Evolutionary conservation across 768 basidiomycete genomes (phyloP).

Genomic region (Tylopilus balloui): DNA sequence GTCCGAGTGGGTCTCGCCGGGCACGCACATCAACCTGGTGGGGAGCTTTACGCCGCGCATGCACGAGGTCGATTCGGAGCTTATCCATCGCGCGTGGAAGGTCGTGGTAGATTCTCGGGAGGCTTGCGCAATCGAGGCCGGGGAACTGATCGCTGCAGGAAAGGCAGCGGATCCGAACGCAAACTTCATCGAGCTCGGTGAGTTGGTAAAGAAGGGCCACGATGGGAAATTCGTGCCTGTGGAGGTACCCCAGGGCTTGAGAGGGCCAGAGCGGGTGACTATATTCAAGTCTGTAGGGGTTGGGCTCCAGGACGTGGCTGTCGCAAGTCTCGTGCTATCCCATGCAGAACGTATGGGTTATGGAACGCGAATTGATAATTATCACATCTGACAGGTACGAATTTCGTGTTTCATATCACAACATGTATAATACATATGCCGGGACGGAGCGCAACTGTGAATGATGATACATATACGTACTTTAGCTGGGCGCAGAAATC

Average conservation of each 20-base stretch:
- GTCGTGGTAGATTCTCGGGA: slow-evolving; percentile 72
- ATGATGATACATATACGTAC: background rate
- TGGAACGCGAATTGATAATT: slow-evolving; percentile 47
- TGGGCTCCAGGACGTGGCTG: slow-evolving; percentile 83
- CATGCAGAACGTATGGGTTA: slow-evolving; percentile 51
- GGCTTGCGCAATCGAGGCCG: slow-evolving; percentile 74
- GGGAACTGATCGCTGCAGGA: slow-evolving; percentile 61
- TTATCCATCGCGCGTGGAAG: slow-evolving; percentile 51
- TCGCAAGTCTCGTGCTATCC: slow-evolving; percentile 63
- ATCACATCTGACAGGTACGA: slow-evolving; percentile 32
- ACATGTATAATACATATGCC: too few species aligned
- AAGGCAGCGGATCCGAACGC: slow-evolving; percentile 38
- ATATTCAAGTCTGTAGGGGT: slow-evolving; percentile 89
- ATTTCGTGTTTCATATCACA: too few species aligned
- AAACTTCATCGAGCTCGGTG: slow-evolving; percentile 65
- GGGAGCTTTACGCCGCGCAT: slow-evolving; percentile 81
- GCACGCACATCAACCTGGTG: slow-evolving; percentile 69
- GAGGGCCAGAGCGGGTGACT: slow-evolving; percentile 48
- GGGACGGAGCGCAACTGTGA: too few species aligned
- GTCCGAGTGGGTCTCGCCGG: slow-evolving; percentile 53
- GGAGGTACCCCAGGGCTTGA: slow-evolving; percentile 10
- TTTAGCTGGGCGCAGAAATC: background rate
- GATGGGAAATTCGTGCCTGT: slow-evolving; percentile 11
- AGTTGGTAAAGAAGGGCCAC: slow-evolving; percentile 38
- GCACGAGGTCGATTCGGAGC: slow-evolving; percentile 63